phyloP scores from a whole-genome alignment of 768 basidiomycete species.

The Xerocomus brunneocitrinus region DNA sequence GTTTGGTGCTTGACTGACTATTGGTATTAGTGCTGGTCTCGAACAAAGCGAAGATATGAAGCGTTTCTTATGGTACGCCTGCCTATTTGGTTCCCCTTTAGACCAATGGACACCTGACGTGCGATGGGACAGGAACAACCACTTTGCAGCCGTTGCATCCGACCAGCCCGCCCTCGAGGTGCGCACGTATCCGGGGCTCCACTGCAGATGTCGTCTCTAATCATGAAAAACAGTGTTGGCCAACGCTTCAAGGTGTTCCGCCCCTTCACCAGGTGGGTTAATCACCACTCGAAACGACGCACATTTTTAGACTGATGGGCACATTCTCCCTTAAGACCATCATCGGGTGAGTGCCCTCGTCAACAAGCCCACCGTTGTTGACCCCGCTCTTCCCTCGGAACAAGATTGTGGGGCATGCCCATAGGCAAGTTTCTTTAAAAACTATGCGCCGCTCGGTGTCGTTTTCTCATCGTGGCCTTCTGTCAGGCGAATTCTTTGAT shows the following conservation, averaged over 20 bases:
- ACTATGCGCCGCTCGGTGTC: neutral
- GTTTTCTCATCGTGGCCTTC: neutral
- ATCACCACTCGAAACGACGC: neutral
- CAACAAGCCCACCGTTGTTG: too few relatives aligned
- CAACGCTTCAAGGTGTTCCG: constrained; percentile 37
- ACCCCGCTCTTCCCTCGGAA: neutral
- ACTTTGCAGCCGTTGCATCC: constrained; percentile 65
- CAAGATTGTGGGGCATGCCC: constrained; percentile 69
- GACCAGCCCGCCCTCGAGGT: constrained; percentile 68
- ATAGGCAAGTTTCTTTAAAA: constrained; percentile 33
- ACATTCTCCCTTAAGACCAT: constrained; percentile 40
- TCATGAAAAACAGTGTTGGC: constrained; percentile 44
- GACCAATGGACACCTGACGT: neutral
- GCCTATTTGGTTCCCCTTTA: neutral
- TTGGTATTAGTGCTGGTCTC: constrained; percentile 50
- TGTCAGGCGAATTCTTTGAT: constrained; percentile 65
- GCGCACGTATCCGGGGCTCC: constrained; percentile 4
- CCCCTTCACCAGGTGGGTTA: constrained; percentile 53
- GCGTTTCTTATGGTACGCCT: constrained; percentile 58
- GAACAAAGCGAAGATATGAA: constrained; percentile 70
- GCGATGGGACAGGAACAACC: constrained; percentile 52
- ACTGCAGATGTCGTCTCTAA: neutral
- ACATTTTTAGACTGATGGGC: neutral
- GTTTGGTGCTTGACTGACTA: neutral
- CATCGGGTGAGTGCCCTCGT: constrained; percentile 43